Base-by-base conservation (phyloP, 768 basidiomycete species). In the Chalciporus piperatus region DNA sequence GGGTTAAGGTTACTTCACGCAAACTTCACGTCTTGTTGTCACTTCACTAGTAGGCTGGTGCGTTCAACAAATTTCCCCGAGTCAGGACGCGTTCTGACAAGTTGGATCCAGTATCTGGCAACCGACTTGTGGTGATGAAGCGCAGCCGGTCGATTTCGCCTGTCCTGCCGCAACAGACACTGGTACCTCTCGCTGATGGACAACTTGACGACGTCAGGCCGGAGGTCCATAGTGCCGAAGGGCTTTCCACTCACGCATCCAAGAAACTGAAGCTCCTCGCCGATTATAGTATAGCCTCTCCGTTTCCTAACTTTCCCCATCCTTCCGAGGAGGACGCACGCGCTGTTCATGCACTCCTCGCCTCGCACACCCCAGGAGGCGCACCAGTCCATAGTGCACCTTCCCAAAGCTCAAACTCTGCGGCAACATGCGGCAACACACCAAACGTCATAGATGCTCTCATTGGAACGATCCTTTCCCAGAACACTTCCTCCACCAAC, bases 391-490 rank as follows among this genome's bases (percentile, higher is more conserved):
- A 70, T 35, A 55, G 50, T 8, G 19, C 57, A 7, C 67, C 73
- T 38, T 33, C 58, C 2, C 4, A 51, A 3, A 38, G 14, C n/a
- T 47, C 60, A 40, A 74, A 79, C 53, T 70, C 80, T 8, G 77
- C 76, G 5, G 47, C 58, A 50, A 76, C 76, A 1, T 78, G 77
- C 45, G 79, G 76, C 3, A 63, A 70, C 35, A 73, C 74, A 3
- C 74, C 76, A 3, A 78, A 84, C 57, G 79, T 84, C 53, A 71
- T 84, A 49, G 82, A 82, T 52, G 67, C 79, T 11, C 74, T 83
- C 53, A 78, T 85, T 33, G 77, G 74, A 20, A 81, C 80, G 1
- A 73, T 85, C 50, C 76, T 85, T 28, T 82, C 81, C 28, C 82
- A 84, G 59, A 82, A 81, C 54, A 84, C 82, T 1, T 77, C 81